These are phyloP conservation scores for Akanthomyces muscarius DNA, from an alignment of 2,329 filamentous ascomycete genomes.

Conservation along the genomic window DNA sequence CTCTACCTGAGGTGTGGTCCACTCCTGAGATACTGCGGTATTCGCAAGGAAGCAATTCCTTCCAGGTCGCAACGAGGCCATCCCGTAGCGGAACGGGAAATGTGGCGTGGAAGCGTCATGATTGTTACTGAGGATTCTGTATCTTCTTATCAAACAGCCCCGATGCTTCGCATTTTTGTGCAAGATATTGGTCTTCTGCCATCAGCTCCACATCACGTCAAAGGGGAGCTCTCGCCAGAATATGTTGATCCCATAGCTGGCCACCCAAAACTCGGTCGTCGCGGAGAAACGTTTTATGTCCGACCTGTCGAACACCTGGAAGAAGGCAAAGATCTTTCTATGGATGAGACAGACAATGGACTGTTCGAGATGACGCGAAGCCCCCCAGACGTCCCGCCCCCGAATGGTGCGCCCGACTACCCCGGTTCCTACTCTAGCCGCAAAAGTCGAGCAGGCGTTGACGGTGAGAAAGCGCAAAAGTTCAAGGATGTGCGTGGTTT, in stretches of 20 bases:
- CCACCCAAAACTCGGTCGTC: conserved; percentile 77
- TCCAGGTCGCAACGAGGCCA: conserved; percentile 25
- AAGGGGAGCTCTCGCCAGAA: conserved; percentile 66
- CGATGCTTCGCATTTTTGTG: conserved; percentile 77
- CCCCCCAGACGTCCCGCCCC: conserved; percentile 42
- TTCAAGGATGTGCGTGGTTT: conserved; percentile 80
- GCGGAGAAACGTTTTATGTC: conserved; percentile 82
- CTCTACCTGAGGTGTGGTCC: conserved; percentile 89
- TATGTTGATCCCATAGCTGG: conserved; percentile 89
- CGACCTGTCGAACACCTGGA: conserved; percentile 83
- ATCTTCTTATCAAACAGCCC: conserved; percentile 76
- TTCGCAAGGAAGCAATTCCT: conserved; percentile 58
- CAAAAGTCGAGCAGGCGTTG: conserved; percentile 50
- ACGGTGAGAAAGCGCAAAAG: conserved; percentile 77
- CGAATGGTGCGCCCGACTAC: conserved; percentile 43
- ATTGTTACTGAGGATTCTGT: conserved; percentile 85
- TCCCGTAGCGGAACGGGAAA: conserved; percentile 56
- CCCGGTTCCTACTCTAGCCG: conserved; percentile 52
- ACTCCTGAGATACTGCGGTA: conserved; percentile 81
- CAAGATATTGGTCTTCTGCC: conserved; percentile 81
- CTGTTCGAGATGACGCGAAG: conserved; percentile 69
- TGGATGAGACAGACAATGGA: conserved; percentile 73
- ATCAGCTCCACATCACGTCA: conserved; percentile 67
- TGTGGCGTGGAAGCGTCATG: conserved; percentile 93
- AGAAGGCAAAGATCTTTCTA: conserved; percentile 73